phyloP scores from a whole-genome alignment of 2,329 filamentous ascomycete species.

The Arthrinium puccinioides region DNA sequence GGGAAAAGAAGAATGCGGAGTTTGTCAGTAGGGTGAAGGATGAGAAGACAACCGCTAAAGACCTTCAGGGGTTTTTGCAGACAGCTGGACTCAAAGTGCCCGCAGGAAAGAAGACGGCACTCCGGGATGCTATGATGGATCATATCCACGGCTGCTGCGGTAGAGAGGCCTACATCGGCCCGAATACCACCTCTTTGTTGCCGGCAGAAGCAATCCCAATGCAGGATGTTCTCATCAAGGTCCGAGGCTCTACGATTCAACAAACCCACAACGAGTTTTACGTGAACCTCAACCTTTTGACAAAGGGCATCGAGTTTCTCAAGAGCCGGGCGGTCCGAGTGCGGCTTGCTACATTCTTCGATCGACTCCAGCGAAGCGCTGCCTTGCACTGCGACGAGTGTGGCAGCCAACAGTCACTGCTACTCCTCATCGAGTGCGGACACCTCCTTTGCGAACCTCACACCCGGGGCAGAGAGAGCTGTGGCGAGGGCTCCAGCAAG shows the following conservation, averaged over 20 bases:
- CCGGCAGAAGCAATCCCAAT: no score
- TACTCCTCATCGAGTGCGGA: slow-evolving; percentile 18
- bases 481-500: slow-evolving; percentile 8
- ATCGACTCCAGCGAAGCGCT: slow-evolving; percentile 1
- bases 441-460: slow-evolving; percentile 18
- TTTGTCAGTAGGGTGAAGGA: background rate
- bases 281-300: no score
- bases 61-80: no score
- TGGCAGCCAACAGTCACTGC: slow-evolving; percentile 3
- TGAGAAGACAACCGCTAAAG: no score
- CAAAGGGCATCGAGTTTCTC: no score
- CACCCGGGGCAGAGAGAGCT: slow-evolving; percentile 2
- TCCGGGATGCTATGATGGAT: background rate
- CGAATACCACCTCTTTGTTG: no score
- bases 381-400: slow-evolving; percentile 8
- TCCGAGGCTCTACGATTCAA: background rate
- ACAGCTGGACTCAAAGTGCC: background rate
- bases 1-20: background rate
- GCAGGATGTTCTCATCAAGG: no score
- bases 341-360: slow-evolving; percentile 1
- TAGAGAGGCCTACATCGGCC: background rate
- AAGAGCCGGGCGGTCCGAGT: background rate
- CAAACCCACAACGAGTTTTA: slow-evolving; percentile 2
- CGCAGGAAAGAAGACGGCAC: background rate
- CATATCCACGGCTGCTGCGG: slow-evolving; percentile 1